These are phyloP conservation scores for Tolypocladium sp. DNA, from an alignment of 2,329 filamentous ascomycete genomes.

Conservation along the genomic window DNA sequence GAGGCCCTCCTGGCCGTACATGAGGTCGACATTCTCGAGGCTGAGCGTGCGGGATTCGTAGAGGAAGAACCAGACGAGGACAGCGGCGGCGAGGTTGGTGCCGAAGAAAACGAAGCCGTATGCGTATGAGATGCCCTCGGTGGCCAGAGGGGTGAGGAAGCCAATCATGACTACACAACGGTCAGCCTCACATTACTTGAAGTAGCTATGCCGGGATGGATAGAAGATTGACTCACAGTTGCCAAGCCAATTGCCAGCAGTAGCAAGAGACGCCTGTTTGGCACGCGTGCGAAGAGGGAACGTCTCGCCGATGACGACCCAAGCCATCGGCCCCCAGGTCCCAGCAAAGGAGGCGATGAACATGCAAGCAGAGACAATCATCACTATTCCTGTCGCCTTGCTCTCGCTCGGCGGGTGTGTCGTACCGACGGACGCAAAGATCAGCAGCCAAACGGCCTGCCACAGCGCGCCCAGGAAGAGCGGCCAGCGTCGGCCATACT, in stretches of 20 bases:
- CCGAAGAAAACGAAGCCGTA: constrained; percentile 60
- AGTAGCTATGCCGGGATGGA: too few relatives aligned
- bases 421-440: constrained; percentile 53
- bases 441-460: constrained; percentile 55
- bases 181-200: constrained; percentile 4
- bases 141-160: constrained; percentile 62
- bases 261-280: constrained; percentile 45
- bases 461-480: constrained; percentile 58
- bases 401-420: constrained; percentile 30
- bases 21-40: constrained; percentile 63
- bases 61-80: constrained; percentile 60
- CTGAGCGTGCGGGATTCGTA: constrained; percentile 56
- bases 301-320: constrained; percentile 59
- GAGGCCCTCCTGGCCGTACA: constrained; percentile 53
- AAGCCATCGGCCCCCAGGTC: constrained; percentile 63
- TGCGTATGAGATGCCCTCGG: constrained; percentile 47
- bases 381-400: constrained; percentile 47
- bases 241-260: constrained; percentile 47
- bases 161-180: constrained; percentile 44
- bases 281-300: constrained; percentile 50
- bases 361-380: constrained; percentile 66
- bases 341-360: constrained; percentile 65
- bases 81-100: constrained; percentile 48
- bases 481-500: constrained; percentile 58
- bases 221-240: constrained; percentile 34